Base-by-base conservation (phyloP, 139 green algal species). In the Trebouxia sp. region DNA sequence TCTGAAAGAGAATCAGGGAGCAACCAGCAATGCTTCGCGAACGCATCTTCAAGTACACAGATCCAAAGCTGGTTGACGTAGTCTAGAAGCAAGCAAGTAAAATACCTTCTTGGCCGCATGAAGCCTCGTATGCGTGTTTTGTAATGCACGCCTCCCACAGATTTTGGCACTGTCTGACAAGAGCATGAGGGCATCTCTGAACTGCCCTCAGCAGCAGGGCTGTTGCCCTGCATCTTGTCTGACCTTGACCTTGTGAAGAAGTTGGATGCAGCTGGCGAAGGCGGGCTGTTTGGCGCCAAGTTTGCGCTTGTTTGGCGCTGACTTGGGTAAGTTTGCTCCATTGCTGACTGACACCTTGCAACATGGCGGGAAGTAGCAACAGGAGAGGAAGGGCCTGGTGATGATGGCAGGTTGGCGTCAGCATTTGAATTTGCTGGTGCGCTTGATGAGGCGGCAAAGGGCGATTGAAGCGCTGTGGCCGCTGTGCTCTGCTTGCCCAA, bases 21-120 rank as follows among this genome's bases (percentile, higher is more conserved):
- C 2, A 58, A 58, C 50, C 4, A 17, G 75, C 42, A 26, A 17
- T 53, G 24, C 24, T 17, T 9, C 8, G 53, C 50, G 43, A 3
- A 15, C 45, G 8, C 55, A 47, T 43, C 51, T 30, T 17, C n/a
- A n/a, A n/a, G n/a, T n/a, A n/a, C n/a, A 22, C 6, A 47, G 50
- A 30, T 11, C 12, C 43, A 28, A 17, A 28, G n/a, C n/a, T 37
- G 66, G 24, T 43, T 35, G 48, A 30, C 30, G 39, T 67, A 17
- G 74, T 38, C 5, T 56, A 41, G 9, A 28, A 39, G n/a, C n/a
- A 14, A 65, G 35, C 0, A 26, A 42, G 14, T 26, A n/a, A 47
- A 41, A 17, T 35, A 84, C 51, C 83, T 79, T n/a, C 86, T 65
- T 5, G 87, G 87, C 43, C 85, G 81, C 87, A 91, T 91, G 75